Percentiles rank a stretch among this genome's conserved stretches.
Conservation (phyloP, 2,329 filamentous ascomycete genomes). For the Phyllosticta citribraziliensis region DNA sequence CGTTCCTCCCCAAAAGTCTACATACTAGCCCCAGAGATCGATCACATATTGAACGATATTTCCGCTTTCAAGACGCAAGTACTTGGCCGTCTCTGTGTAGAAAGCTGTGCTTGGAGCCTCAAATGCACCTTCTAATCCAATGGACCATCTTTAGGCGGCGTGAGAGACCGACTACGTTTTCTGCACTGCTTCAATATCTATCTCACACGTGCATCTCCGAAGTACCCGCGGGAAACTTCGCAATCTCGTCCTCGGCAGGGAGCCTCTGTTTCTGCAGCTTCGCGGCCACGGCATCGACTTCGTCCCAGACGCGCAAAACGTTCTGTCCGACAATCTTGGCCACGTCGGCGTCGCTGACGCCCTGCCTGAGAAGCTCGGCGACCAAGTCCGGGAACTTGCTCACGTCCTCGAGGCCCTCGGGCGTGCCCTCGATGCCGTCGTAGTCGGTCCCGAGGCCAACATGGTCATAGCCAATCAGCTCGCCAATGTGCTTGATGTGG, state of each 20-base stretch:
- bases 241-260: constrained; percentile 36
- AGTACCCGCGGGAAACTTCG: constrained; percentile 11
- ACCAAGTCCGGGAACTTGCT: constrained; percentile 73
- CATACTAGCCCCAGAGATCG: too few species aligned
- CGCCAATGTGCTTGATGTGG: constrained; percentile 75
- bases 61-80: too few species aligned
- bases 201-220: background rate
- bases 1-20: too few species aligned
- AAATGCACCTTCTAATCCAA: too few species aligned
- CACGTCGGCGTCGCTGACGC: constrained; percentile 64
- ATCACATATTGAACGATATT: too few species aligned
- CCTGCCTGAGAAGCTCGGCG: constrained; percentile 60
- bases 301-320: constrained; percentile 71
- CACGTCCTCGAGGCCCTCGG: constrained; percentile 73
- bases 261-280: constrained; percentile 46
- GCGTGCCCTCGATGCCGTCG: constrained; percentile 61
- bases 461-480: constrained; percentile 74
- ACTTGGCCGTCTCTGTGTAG: too few species aligned
- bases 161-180: too few species aligned
- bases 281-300: constrained; percentile 62
- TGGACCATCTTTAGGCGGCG: too few species aligned
- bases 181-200: too few species aligned
- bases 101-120: too few species aligned
- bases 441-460: constrained; percentile 87
- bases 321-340: constrained; percentile 72